Percentiles rank a stretch among this genome's conserved stretches.
These are phyloP conservation scores for Bertia moriformis DNA, from an alignment of 2,329 filamentous ascomycete genomes.

Conservation along the genomic window DNA sequence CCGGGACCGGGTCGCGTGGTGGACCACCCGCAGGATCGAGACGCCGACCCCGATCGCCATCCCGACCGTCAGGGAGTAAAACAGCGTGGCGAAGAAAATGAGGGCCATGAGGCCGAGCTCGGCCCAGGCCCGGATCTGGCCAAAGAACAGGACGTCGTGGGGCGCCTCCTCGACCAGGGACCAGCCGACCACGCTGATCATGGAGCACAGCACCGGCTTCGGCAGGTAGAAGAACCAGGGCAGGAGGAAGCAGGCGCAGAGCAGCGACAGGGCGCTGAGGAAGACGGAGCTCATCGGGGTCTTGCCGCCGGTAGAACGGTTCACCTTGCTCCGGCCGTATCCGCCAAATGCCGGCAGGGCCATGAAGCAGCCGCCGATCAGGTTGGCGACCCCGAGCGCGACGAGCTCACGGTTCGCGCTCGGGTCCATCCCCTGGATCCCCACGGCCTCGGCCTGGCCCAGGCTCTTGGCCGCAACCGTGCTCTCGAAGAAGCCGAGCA, in stretches of 20 bases:
- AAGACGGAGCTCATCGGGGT: conserved; percentile 62
- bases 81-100: conserved; percentile 58
- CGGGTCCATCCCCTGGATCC: conserved; percentile 44
- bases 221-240: conserved; percentile 63
- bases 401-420: conserved; percentile 61
- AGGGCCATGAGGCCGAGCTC: conserved; percentile 55
- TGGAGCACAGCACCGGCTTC: conserved; percentile 58
- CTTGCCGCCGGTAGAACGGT: conserved; percentile 53
- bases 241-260: conserved; percentile 48
- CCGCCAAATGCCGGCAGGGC: conserved; percentile 60
- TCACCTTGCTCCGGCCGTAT: conserved; percentile 64
- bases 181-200: conserved; percentile 61
- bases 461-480: conserved; percentile 60
- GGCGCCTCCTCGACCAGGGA: conserved; percentile 62
- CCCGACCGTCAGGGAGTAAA: conserved; percentile 58
- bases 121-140: conserved; percentile 47
- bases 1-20: conserved; percentile 73
- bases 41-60: conserved; percentile 60
- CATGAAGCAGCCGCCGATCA: conserved; percentile 59
- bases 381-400: conserved; percentile 55
- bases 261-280: conserved; percentile 48
- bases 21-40: conserved; percentile 51
- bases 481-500: conserved; percentile 63
- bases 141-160: conserved; percentile 58
- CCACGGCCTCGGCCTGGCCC: conserved; percentile 29